Evolutionary conservation across 495 filamentous ascomycete genomes (phyloP), one percentile per base, ranked within the genome.

Genomic region (Penicilliopsis zonata): DNA sequence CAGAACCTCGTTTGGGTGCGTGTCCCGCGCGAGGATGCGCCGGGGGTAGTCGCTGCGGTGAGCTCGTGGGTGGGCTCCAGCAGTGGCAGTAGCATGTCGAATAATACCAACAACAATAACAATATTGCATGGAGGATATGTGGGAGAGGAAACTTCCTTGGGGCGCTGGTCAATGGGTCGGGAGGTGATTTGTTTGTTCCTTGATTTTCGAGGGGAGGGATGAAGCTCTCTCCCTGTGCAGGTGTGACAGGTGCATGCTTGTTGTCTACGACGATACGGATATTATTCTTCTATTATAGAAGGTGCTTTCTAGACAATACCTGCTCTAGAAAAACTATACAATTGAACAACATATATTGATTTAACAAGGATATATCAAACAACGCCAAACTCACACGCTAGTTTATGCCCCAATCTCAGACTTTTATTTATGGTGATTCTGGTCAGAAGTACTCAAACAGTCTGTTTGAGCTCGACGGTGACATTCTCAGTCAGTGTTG

Each of bases 21-120:
- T 12, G 57, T 94, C 1, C 82, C 87, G 0, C 49, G 70, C 25
- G 67, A 71, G 33, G 84, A 95, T 45, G 62, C 70, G 5, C 55
- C 47, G 0, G 77, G 67, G 4, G 74, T 88, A 9, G 61, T 82
- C 4, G 75, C 74, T 3, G 81, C 80, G 8, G 55, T 81, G 40
- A 72, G 72, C 30, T 78, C 77, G 18, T 74, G 72, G 57, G 59
- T 67, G 36, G 71, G 67, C 17, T 58, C 57, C 10, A 46, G 40
- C 14, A 52, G 47, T 14, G 65, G 57, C 31, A 52, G 53, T 12
- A 43, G 41, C n/a, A 43, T 50, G 13, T n/a, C n/a, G n/a, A n/a
- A n/a, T n/a, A 46, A 42, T 17, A 45, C 44, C 2, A 48, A 36
- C 3, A 55, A 44, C 35, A 4, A n/a, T n/a, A n/a, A n/a, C n/a